These are phyloP conservation scores for Nothophytophthora sp. DNA, from an alignment of 352 stramenopile species.

Conservation along the genomic window DNA sequence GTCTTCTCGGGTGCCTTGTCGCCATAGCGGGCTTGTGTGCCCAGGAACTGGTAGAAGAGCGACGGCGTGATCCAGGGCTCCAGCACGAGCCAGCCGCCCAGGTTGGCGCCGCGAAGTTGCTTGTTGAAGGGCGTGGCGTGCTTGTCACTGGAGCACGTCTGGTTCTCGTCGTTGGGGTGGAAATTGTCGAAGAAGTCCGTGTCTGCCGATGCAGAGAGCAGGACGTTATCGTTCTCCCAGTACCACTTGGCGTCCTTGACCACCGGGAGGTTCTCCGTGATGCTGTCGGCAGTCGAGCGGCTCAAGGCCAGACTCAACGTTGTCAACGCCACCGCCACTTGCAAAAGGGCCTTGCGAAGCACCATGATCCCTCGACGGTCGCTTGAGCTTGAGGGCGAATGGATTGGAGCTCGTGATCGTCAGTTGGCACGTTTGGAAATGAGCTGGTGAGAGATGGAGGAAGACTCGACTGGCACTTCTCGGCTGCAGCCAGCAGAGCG, in stretches of 20 bases:
- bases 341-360: no score
- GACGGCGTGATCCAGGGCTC: slow-evolving; percentile 96
- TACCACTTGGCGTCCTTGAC: slow-evolving; percentile 63
- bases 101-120: slow-evolving; percentile 91
- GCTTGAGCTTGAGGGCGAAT: no score
- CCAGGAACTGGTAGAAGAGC: slow-evolving; percentile 97
- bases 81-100: slow-evolving; percentile 95
- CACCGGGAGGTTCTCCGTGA: background rate
- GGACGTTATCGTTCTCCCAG: slow-evolving; percentile 65
- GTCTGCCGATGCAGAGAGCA: slow-evolving; percentile 26
- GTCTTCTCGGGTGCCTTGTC: slow-evolving; percentile 82
- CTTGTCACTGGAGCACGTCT: slow-evolving; percentile 65
- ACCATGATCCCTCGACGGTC: no score
- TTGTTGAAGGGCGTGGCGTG: slow-evolving; percentile 78
- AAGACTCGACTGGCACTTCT: no score
- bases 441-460: no score
- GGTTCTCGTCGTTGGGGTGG: slow-evolving; percentile 54
- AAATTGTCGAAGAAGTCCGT: slow-evolving; percentile 54
- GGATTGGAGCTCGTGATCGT: no score
- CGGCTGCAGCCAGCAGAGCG: no score
- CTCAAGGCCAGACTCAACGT: no score
- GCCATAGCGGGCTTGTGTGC: slow-evolving; percentile 67
- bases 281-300: no score
- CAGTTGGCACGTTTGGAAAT: no score
- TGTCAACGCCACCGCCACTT: no score